These are phyloP conservation scores for Gloeostereum incarnatum DNA, from an alignment of 768 basidiomycete genomes.

Conservation along the genomic window DNA sequence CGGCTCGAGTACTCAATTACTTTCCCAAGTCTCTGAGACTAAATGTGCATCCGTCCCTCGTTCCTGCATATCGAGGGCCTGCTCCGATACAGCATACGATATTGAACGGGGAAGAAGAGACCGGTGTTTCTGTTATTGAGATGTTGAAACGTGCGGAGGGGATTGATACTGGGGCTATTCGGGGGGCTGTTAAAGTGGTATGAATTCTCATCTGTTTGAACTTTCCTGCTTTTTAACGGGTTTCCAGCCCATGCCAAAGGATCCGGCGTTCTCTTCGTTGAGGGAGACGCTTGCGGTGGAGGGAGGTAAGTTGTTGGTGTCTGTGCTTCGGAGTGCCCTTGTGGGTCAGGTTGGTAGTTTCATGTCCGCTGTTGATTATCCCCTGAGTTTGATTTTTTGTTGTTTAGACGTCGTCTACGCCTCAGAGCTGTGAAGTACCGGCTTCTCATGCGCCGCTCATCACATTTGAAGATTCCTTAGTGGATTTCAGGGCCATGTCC, in stretches of 20 bases:
- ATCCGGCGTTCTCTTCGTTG: conserved; percentile 43
- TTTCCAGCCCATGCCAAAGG: conserved; percentile 40
- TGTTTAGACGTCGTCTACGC: conserved; percentile 38
- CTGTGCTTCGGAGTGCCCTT: conserved; percentile 57
- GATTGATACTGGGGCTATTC: conserved; percentile 74
- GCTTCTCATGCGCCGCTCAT: conserved; percentile 54
- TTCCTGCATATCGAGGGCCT: conserved; percentile 84
- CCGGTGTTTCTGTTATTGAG: conserved; percentile 75
- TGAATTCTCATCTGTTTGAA: conserved; percentile 21
- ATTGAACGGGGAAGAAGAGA: conserved; percentile 52
- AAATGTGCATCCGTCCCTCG: conserved; percentile 85
- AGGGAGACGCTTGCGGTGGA: conserved; percentile 47
- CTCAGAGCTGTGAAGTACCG: conserved; percentile 31
- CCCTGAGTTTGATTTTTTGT: not conserved
- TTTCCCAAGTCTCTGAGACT: conserved; percentile 55
- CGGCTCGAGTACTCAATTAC: conserved; percentile 44
- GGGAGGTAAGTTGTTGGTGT: conserved; percentile 67
- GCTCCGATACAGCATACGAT: conserved; percentile 86
- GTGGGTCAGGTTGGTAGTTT: conserved; percentile 35
- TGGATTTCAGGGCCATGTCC: conserved; percentile 50
- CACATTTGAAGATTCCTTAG: conserved; percentile 33
- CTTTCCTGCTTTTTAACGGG: not conserved
- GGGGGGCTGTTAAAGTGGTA: conserved; percentile 43
- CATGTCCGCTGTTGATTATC: not conserved
- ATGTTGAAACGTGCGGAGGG: conserved; percentile 64